Conservation (phyloP, 331 rosid genomes). For the Acacia pycnantha region DNA sequence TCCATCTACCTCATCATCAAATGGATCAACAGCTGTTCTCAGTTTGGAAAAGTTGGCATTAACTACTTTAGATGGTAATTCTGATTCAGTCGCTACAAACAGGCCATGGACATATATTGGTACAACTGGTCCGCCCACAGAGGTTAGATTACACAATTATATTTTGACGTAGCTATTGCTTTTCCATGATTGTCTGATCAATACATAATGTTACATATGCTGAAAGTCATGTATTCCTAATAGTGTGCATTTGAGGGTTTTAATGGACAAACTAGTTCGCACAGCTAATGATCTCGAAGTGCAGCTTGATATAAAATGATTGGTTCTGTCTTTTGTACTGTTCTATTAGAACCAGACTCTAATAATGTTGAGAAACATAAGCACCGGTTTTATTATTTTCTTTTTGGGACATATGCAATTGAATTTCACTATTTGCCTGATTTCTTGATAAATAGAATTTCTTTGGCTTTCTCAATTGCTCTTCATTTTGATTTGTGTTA, state of each 20-base stretch:
- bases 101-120: conserved; percentile 58
- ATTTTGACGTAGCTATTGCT: background rate
- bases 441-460: background rate
- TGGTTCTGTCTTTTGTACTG: conserved; percentile 3
- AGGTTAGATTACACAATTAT: conserved; percentile 39
- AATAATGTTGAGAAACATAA: background rate
- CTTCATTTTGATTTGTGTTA: conserved; percentile 4
- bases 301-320: background rate
- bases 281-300: background rate
- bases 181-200: background rate
- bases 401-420: background rate
- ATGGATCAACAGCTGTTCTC: conserved; percentile 46
- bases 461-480: conserved; percentile 1
- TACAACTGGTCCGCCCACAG: conserved; percentile 40
- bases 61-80: conserved; percentile 43
- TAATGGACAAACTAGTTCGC: background rate
- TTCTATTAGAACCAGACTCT: conserved; percentile 1
- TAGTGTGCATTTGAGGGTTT: background rate
- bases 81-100: conserved; percentile 41
- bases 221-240: background rate
- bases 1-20: conserved; percentile 47
- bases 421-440: background rate
- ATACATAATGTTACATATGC: background rate
- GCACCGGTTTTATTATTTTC: background rate
- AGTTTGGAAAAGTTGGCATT: conserved; percentile 55